phyloP scores from a whole-genome alignment of 805 yeast genomes.

The Candida wancherniae region DNA sequence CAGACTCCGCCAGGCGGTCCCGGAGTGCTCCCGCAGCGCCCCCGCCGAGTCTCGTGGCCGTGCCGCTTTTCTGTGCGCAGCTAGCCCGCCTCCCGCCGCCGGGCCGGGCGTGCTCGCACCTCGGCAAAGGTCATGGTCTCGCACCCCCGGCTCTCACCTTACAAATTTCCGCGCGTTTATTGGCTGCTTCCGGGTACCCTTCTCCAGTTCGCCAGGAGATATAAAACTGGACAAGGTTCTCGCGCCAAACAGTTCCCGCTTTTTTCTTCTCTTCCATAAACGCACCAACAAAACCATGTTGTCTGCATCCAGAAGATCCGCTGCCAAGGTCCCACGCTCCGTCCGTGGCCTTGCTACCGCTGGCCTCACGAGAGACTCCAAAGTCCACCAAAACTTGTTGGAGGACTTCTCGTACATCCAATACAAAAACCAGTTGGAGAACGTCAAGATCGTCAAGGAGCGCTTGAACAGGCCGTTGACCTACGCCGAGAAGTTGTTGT shows the following conservation, averaged over 20 bases:
- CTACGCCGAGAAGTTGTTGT: conserved; percentile 90
- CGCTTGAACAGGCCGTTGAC: conserved; percentile 87
- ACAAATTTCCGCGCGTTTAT: conserved; percentile 21
- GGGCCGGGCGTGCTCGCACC: background rate
- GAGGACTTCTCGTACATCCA: conserved; percentile 83
- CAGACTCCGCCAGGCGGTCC: background rate
- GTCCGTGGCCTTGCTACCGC: conserved; percentile 21
- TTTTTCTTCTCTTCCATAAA: conserved; percentile 4
- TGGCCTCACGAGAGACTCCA: conserved; percentile 19
- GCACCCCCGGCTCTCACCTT: conserved; percentile 7
- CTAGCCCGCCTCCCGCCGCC: background rate
- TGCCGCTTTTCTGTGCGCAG: background rate
- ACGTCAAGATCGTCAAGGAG: conserved; percentile 75
- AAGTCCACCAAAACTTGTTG: conserved; percentile 60
- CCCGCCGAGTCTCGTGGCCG: background rate
- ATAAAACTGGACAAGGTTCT: conserved; percentile 9
- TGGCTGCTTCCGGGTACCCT: conserved; percentile 17
- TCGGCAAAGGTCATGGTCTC: background rate
- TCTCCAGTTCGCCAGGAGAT: conserved; percentile 13
- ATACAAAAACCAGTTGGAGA: conserved; percentile 87
- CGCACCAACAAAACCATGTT: no score
- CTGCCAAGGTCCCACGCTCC: conserved; percentile 18
- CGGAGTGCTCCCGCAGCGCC: background rate
- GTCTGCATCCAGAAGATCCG: conserved; percentile 38
- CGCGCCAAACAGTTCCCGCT: conserved; percentile 3